Base-by-base conservation (phyloP, 805 yeast genomes). In the Metschnikowia baotianmanensis region DNA sequence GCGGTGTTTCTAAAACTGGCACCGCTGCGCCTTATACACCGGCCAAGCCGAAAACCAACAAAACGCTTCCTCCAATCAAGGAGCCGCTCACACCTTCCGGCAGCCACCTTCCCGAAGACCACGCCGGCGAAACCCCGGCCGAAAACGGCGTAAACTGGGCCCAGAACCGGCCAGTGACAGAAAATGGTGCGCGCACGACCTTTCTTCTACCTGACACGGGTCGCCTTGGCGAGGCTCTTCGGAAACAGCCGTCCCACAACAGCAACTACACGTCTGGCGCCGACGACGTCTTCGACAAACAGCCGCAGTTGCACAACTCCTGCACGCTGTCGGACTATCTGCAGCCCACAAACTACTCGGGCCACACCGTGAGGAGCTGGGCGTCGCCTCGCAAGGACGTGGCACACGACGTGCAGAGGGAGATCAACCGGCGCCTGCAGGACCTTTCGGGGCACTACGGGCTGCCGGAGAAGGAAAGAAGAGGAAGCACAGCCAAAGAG, bases 321-420 rank as follows among this genome's bases (percentile, higher is more conserved):
- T 40, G 34, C 31, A 36, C 38, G 16, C 50, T 46, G 36, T 58
- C 64, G 34, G 60, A 65, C 39, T 67, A 66, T 45, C 65, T 71
- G n/a, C 59, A 61, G 43, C 69, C 72, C 2, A 65, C 72, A 20
- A 63, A 59, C 36, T 64, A 61, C 40, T 46, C 60, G 13, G 46
- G 44, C 27, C 43, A 47, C 9, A 50, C 55, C 8, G 64, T 59
- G 30, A 53, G 72, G 33, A 63, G 64, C 46, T 70, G 75, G 75
- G 63, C 71, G 6, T 65, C 72, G n/a, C 75, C 75, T 3, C 52
- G 71, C 21, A 56, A 64, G 36, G 58, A 57, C 44, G 66, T 61
- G 45, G 51, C 62, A 28, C 52, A 52, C 21, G 62, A 63, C 42
- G 48, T 67, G 19, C 75, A 69, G 41, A 67, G 63, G 31, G 60